Evolutionary conservation across 2,329 filamentous ascomycete genomes (phyloP), one percentile per base, ranked within the genome.

Genomic region (Ilyonectria robusta): DNA sequence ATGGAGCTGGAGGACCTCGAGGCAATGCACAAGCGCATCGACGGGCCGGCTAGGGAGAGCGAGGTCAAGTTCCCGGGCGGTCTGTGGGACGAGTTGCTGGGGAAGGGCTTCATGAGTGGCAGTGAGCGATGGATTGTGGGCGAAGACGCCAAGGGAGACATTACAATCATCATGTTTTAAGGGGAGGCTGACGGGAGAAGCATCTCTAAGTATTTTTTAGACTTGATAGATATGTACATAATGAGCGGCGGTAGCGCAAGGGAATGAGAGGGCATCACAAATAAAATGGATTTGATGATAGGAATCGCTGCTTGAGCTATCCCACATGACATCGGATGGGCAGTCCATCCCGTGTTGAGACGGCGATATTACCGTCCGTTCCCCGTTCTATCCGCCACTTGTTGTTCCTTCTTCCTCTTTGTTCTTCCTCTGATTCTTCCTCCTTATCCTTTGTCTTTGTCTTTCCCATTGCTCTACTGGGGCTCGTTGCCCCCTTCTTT

Each of bases 51-150:
- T 13, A 57, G 69, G 17, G 72, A 76, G 21, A 31, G 53, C 17
- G 83, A 86, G 72, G 77, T 81, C 4, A 78, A 81, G 56, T 84
- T 88, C 53, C 70, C 73, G 4, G 80, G 84, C 37, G 78, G 79
- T 6, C 77, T 87, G 57, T 87, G 85, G 80, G 74, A 76, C 21
- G 81, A 86, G 73, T 74, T 91, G 37, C 78, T 87, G 53, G 83
- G 76, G 1, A 86, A 84, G 71, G 88, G 87, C 1, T 82, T 82
- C 66, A 86, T 92, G 17, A 84, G 79, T 40, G 90, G 89, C 1
- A 87, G 89, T 67, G 89, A 91, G 76, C 78, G 87, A 61, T 91
- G 88, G 84, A 59, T 91, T n/a, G 77, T 91, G 11, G 89, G 89
- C 0, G 87, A 91, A 78, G 89, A 88, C 73, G 68, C 70, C 1